Evolutionary conservation across 129 eudicot genomes (phyloP).

Genomic region (Artemisia annua): DNA sequence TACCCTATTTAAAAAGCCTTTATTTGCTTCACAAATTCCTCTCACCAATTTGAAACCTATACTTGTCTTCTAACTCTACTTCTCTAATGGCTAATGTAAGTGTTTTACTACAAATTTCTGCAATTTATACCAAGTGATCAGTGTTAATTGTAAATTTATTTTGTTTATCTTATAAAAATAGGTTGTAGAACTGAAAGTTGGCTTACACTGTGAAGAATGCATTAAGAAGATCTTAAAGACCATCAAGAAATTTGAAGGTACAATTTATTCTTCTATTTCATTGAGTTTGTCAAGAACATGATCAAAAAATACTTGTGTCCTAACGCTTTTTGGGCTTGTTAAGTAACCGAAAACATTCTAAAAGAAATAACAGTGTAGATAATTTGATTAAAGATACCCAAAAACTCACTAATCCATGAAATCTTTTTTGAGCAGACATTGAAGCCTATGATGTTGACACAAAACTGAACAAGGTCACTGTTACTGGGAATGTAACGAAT

Average conservation of each 20-base stretch:
- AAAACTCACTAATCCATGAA: not conserved
- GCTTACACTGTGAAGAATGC: constrained; percentile 90
- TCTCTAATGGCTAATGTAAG: constrained; percentile 36
- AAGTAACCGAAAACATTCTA: too few relatives aligned
- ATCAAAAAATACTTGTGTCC: too few relatives aligned
- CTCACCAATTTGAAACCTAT: constrained; percentile 19
- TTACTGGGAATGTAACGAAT: constrained; percentile 77
- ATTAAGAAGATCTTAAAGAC: constrained; percentile 93
- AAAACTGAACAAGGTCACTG: constrained; percentile 68
- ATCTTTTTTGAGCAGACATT: constrained; percentile 50
- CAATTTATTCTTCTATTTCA: not conserved
- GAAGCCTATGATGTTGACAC: constrained; percentile 89
- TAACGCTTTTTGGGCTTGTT: too few relatives aligned
- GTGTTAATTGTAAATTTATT: not conserved
- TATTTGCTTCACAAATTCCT: constrained; percentile 27
- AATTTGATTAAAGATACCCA: too few relatives aligned
- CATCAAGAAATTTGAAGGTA: constrained; percentile 94
- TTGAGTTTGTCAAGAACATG: not conserved
- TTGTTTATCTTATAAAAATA: not conserved
- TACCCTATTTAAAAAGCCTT: constrained; percentile 25
- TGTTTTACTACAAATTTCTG: constrained; percentile 17
- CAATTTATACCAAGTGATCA: constrained; percentile 5
- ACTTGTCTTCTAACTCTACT: constrained; percentile 15
- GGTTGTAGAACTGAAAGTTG: constrained; percentile 96
- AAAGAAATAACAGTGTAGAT: too few relatives aligned